Percentiles rank a stretch among this genome's conserved stretches.
Evolutionary conservation across 2,329 filamentous ascomycete species (phyloP).

Genomic region (Alternaria hordeiaustralica): DNA sequence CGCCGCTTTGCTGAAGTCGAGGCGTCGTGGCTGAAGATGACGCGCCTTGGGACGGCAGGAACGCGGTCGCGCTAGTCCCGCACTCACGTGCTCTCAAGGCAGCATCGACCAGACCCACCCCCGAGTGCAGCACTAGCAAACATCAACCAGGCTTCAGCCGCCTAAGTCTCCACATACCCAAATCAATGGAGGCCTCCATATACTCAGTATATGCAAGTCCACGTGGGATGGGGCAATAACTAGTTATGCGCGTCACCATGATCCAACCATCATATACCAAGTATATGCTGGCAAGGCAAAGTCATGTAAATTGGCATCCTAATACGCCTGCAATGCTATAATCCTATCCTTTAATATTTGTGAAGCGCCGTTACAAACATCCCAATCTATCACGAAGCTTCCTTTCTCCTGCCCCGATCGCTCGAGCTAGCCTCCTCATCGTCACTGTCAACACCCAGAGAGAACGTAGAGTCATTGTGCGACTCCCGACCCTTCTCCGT

Average conservation of each 20-base stretch:
- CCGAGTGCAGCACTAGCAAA: constrained; percentile 9
- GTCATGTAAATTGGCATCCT: not conserved
- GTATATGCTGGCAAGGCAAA: not conserved
- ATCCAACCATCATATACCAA: not conserved
- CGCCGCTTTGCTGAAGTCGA: constrained; percentile 29
- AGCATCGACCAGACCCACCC: not conserved
- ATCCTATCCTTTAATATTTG: not conserved
- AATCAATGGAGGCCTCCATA: not conserved
- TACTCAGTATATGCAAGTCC: not conserved
- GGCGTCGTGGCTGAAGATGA: constrained; percentile 37
- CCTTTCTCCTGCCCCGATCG: constrained; percentile 40
- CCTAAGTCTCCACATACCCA: not conserved
- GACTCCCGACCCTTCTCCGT: constrained; percentile 39
- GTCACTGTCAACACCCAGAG: constrained; percentile 55
- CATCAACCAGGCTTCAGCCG: not conserved
- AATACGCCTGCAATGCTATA: not conserved
- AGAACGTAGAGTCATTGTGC: constrained; percentile 52
- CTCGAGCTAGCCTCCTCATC: constrained; percentile 45
- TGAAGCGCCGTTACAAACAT: not conserved
- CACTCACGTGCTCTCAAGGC: constrained; percentile 17
- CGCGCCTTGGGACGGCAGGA: constrained; percentile 34
- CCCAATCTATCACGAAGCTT: constrained; percentile 26
- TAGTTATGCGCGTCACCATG: not conserved
- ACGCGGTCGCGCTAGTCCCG: constrained; percentile 29
- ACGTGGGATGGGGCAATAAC: not conserved